Evolutionary conservation across 192 early-diverging fungal species (phyloP).

Genomic region (Lobosporangium transversale): DNA sequence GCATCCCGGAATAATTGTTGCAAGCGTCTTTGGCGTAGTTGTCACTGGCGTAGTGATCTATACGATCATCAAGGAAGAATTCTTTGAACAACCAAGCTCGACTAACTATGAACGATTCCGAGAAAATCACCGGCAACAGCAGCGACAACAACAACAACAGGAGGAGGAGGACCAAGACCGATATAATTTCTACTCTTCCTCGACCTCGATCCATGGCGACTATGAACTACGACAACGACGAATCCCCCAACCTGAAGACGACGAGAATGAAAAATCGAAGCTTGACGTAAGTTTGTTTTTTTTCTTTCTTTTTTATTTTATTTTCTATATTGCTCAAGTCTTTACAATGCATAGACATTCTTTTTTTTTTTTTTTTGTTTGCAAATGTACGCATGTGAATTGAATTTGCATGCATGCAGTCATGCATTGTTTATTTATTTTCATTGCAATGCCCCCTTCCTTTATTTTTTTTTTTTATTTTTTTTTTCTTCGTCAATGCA

Average conservation of each 20-base stretch:
- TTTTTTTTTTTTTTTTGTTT: too few relatives aligned
- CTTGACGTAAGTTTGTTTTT: conserved; percentile 26
- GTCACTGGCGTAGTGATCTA: conserved; percentile 43
- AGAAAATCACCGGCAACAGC: not conserved
- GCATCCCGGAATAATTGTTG: conserved; percentile 35
- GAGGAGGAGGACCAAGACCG: conserved; percentile 18
- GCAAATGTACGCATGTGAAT: too few relatives aligned
- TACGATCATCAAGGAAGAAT: conserved; percentile 28
- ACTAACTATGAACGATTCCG: conserved; percentile 1
- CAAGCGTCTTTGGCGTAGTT: conserved; percentile 31
- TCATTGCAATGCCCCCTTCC: not conserved
- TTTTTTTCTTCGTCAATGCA: too few relatives aligned
- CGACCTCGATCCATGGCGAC: conserved; percentile 13
- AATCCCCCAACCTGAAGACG: not conserved
- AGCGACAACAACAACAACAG: not conserved
- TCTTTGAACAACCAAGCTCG: conserved; percentile 20
- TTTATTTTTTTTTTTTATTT: too few relatives aligned
- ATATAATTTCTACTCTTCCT: not conserved
- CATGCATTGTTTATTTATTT: not conserved
- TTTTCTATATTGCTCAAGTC: too few relatives aligned
- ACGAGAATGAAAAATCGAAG: conserved; percentile 18
- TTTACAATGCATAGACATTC: too few relatives aligned
- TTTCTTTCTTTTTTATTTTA: not conserved
- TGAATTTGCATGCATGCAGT: not conserved
- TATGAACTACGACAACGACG: conserved; percentile 36